A percentile compares a stretch with the other conserved stretches of the same genome.
Evolutionary conservation across 371 early-diverging fungal genomes (phyloP).

Genomic region (Sporodiniella umbellata): DNA sequence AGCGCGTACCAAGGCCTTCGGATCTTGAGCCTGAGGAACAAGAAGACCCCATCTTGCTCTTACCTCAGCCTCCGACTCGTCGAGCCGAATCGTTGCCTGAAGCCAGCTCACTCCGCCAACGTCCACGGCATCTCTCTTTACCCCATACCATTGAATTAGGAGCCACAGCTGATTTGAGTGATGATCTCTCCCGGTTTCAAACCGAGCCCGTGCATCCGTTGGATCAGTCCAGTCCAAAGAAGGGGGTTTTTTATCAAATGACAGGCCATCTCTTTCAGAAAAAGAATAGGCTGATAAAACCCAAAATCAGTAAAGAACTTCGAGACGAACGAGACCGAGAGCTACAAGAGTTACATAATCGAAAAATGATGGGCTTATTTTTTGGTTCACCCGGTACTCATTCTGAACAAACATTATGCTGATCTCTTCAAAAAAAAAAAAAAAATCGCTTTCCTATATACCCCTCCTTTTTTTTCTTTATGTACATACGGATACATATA

Average conservation of each 20-base stretch:
- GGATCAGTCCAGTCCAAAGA: not conserved
- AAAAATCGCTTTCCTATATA: no score
- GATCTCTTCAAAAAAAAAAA: no score
- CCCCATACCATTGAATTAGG: no score
- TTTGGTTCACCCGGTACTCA: not conserved
- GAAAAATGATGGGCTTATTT: not conserved
- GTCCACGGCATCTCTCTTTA: no score
- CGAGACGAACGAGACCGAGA: not conserved
- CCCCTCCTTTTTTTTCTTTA: no score
- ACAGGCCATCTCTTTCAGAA: not conserved
- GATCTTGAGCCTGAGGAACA: not conserved
- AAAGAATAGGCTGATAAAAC: not conserved
- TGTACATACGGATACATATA: no score
- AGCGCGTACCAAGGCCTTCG: slow-evolving; percentile 18
- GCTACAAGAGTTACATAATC: not conserved
- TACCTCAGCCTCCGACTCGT: slow-evolving; percentile 12
- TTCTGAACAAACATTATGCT: no score
- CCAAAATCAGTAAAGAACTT: not conserved
- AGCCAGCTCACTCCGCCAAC: no score
- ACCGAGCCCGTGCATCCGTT: no score
- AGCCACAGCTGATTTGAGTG: no score
- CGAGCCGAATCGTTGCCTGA: slow-evolving; percentile 12
- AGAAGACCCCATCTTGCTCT: not conserved
- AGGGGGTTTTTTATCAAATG: not conserved
- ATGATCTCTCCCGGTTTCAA: no score